Base-by-base conservation (phyloP, 2,329 filamentous ascomycete species). In the Daldinia eschscholtzii region DNA sequence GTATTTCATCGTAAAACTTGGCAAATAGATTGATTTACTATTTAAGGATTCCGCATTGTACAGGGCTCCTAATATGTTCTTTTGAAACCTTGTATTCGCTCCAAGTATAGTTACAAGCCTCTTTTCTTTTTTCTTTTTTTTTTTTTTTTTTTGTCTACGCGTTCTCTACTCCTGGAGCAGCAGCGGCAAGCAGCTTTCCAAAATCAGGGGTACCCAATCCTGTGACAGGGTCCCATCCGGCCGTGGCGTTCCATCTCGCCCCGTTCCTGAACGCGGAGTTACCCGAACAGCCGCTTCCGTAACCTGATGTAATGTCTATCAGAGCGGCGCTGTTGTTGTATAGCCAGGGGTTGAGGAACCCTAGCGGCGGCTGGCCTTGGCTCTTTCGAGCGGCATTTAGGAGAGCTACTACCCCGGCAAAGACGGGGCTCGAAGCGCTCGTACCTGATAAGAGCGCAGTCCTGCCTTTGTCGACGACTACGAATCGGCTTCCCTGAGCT, bases 401-500 rank as follows among this genome's bases (percentile, higher is more conserved):
- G 0, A 81, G 76, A 5, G 80, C 81, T 3, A 83, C 73, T 0
- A 83, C 79, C 1, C 79, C 76, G 2, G 80, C 80, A 37, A 83
- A 83, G 0, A 78, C 75, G 0, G 82, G 82, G 1, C 79, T 75
- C 1, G 80, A 79, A 1, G 81, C 81, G 18, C 76, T 78, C 0
- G 78, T 79, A 6, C 78, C 78, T 0, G 76, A 77, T 10, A 78
- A 61, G 33, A 73, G 67, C 5, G 72, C 61, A 12, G 59, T 67
- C 4, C 76, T 68, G 37, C 76, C 77, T 70, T 76, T 75, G 68
- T 79, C 77, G 48, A 77, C 55, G 23, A 79, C 75, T 0, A 73
- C 74, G 30, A 87, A 88, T 73, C 89, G 86, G 18, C 84, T 83
- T 2, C 87, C 81, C 65, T 89, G 82, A 0, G 81, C 79, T 1